Conservation (phyloP, 1,284 basidiomycete species). For the Ganoderma leucocontextum region DNA sequence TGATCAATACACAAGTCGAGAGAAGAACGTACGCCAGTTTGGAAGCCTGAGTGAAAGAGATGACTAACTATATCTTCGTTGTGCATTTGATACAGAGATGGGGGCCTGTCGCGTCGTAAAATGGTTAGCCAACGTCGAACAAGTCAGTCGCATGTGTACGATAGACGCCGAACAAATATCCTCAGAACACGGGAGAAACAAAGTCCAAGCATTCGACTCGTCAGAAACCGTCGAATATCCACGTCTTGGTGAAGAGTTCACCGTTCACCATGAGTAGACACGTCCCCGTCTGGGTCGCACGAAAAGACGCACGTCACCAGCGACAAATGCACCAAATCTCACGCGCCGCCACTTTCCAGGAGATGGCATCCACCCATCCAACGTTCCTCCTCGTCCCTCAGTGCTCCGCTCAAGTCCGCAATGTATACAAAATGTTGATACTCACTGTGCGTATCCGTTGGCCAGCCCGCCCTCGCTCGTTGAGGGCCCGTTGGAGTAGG, state of each 20-base stretch:
- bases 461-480: slow-evolving; percentile 31
- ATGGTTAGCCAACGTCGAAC: slow-evolving; percentile 20
- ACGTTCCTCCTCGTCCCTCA: not conserved
- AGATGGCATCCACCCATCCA: not conserved
- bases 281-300: not conserved
- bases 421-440: not conserved
- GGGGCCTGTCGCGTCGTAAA: slow-evolving; percentile 39
- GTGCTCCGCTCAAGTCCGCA: not conserved
- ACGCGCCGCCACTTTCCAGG: slow-evolving; percentile 13
- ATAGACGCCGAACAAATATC: slow-evolving; percentile 2
- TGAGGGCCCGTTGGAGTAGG: slow-evolving; percentile 37
- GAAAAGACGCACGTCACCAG: slow-evolving; percentile 14
- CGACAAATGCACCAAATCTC: slow-evolving; percentile 9
- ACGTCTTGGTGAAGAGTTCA: not conserved
- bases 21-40: slow-evolving; percentile 69
- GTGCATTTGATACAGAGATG: slow-evolving; percentile 60
- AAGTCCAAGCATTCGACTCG: too few relatives aligned
- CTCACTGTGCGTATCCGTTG: slow-evolving; percentile 44
- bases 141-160: not conserved
- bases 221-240: not conserved
- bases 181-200: not conserved
- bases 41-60: slow-evolving; percentile 80
- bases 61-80: slow-evolving; percentile 79
- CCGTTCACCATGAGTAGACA: not conserved
- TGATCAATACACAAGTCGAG: slow-evolving; percentile 13